phyloP scores from a whole-genome alignment of 108 stramenopile species.

The Skeletonema costatum region DNA sequence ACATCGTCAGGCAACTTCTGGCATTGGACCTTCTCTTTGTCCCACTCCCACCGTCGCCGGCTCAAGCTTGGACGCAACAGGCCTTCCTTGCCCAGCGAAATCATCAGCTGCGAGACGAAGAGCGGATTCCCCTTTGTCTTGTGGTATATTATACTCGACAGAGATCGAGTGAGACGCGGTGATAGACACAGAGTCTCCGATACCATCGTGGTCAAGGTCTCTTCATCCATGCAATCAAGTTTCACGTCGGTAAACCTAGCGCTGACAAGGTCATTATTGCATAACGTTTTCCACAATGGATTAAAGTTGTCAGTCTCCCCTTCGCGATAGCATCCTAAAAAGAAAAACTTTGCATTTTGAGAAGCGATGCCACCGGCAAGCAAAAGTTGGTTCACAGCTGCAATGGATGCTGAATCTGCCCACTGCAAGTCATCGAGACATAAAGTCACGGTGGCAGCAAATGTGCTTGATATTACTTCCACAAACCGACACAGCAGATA shows the following conservation, averaged over 20 bases:
- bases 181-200: not conserved
- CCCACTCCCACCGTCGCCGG: conserved; percentile 21
- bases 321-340: conserved; percentile 21
- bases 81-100: conserved; percentile 6
- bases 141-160: conserved; percentile 5
- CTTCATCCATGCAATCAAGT: not conserved
- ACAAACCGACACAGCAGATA: conserved; percentile 30
- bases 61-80: conserved; percentile 3
- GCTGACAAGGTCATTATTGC: not conserved
- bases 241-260: not conserved
- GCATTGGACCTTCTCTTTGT: conserved; percentile 9
- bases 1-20: conserved; percentile 17
- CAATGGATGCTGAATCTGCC: not conserved
- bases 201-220: conserved; percentile 2
- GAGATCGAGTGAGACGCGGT: conserved; percentile 7
- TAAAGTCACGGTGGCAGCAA: conserved; percentile 15
- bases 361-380: not conserved
- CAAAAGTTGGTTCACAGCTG: conserved; percentile 6
- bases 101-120: conserved; percentile 7
- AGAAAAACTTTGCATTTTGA: not conserved
- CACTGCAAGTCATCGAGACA: conserved; percentile 39
- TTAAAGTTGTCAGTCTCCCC: not conserved
- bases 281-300: conserved; percentile 1
- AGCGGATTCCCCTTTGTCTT: conserved; percentile 24
- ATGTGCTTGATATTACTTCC: conserved; percentile 19